These are phyloP conservation scores for Vigna mungo DNA, from an alignment of 306 rosid species.

Conservation along the genomic window DNA sequence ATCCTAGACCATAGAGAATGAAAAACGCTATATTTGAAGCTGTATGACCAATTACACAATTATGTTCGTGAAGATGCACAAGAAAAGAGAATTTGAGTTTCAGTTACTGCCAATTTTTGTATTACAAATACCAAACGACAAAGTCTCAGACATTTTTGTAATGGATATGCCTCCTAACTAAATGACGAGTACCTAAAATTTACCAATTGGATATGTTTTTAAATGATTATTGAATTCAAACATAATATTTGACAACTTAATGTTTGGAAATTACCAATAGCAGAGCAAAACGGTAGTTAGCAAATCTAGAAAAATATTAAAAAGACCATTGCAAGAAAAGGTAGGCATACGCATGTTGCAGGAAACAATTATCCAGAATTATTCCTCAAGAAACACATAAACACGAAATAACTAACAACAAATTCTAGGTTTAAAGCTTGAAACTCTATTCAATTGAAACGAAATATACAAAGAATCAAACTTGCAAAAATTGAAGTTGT, in stretches of 20 bases:
- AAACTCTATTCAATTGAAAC: background rate
- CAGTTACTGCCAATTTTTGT: background rate
- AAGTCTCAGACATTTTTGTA: background rate
- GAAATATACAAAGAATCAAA: background rate
- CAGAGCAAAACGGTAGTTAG: background rate
- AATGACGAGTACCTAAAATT: background rate
- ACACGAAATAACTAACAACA: background rate
- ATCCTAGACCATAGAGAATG: background rate
- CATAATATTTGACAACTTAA: background rate
- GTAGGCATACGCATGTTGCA: background rate
- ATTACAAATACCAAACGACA: background rate
- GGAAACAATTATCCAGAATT: background rate
- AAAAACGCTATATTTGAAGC: background rate
- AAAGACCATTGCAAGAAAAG: background rate
- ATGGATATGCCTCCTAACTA: background rate
- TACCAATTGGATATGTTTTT: background rate
- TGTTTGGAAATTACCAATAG: background rate
- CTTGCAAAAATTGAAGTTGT: background rate
- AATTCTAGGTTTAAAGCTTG: background rate
- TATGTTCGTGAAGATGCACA: background rate
- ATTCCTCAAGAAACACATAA: background rate
- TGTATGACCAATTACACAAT: background rate
- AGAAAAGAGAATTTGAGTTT: background rate
- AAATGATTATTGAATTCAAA: background rate
- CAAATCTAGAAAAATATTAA: background rate